Conservation (phyloP, 140 eudicot species). For the Stevia rebaudiana region DNA sequence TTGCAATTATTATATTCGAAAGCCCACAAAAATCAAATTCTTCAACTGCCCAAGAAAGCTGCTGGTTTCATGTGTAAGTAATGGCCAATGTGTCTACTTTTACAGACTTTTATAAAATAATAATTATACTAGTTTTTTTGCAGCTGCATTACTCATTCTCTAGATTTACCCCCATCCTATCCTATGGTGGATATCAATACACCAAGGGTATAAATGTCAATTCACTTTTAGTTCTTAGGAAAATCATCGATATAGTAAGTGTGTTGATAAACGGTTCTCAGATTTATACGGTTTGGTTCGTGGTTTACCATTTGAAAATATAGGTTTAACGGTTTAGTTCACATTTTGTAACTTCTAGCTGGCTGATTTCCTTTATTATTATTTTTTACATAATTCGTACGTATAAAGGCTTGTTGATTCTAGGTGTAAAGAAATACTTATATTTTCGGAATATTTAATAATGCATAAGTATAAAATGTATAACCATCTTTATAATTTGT, state of each 20-base stretch:
- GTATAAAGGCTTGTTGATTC: no score
- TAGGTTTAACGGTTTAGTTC: no score
- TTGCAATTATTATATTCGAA: slow-evolving; percentile 21
- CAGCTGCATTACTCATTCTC: slow-evolving; percentile 22
- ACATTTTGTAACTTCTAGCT: not conserved
- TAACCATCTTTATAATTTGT: no score
- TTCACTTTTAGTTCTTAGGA: slow-evolving; percentile 6
- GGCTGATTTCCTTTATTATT: not conserved
- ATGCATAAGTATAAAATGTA: not conserved
- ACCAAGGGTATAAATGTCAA: slow-evolving; percentile 5
- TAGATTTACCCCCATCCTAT: slow-evolving; percentile 18
- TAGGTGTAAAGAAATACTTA: no score
- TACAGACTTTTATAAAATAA: slow-evolving; percentile 10
- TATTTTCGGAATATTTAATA: no score
- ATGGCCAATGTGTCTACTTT: slow-evolving; percentile 9
- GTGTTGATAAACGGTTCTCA: not conserved
- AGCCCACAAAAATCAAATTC: slow-evolving; percentile 28
- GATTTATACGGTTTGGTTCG: not conserved
- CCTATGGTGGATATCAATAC: slow-evolving; percentile 1
- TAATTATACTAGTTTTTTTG: slow-evolving; percentile 11
- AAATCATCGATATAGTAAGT: not conserved
- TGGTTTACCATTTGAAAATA: no score
- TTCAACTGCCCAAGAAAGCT: slow-evolving; percentile 38
- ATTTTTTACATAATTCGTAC: no score
- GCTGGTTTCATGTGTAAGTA: slow-evolving; percentile 26